Percentiles rank a stretch among this genome's conserved stretches.
phyloP scores from a whole-genome alignment of 768 basidiomycete genomes.

The Suillus occidentalis region DNA sequence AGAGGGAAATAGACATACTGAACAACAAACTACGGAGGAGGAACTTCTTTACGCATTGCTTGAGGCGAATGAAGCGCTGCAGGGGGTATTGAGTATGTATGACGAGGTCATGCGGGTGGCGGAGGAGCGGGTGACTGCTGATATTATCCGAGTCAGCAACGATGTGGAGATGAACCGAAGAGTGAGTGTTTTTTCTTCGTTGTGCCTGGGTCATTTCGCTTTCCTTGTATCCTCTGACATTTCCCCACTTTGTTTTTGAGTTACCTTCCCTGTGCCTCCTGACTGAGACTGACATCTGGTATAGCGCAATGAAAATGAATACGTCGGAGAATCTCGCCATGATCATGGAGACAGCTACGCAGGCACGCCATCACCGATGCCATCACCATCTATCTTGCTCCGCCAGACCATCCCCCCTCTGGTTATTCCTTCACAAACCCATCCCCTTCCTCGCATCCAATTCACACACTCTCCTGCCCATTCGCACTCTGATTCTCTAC shows the following conservation, averaged over 20 bases:
- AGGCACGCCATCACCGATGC: slow-evolving; percentile 31
- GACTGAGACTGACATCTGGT: not conserved
- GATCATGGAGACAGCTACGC: slow-evolving; percentile 25
- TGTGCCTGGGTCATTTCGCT: slow-evolving; percentile 23
- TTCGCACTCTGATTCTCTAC: slow-evolving; percentile 17
- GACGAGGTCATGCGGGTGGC: slow-evolving; percentile 76
- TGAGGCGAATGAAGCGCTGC: slow-evolving; percentile 70
- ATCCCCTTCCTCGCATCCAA: slow-evolving; percentile 41
- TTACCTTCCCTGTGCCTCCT: not conserved
- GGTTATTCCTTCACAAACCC: slow-evolving; percentile 31
- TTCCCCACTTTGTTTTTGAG: slow-evolving; percentile 8
- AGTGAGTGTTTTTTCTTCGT: slow-evolving; percentile 41
- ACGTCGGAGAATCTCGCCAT: slow-evolving; percentile 19
- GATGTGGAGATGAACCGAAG: slow-evolving; percentile 65
- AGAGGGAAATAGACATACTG: slow-evolving; percentile 16
- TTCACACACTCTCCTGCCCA: slow-evolving; percentile 22
- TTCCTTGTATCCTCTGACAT: slow-evolving; percentile 14
- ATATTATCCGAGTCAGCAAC: slow-evolving; percentile 55
- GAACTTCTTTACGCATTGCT: slow-evolving; percentile 71
- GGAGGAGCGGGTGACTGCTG: slow-evolving; percentile 52
- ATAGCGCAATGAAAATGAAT: slow-evolving; percentile 28
- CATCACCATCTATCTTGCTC: slow-evolving; percentile 25
- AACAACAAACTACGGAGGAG: slow-evolving; percentile 69
- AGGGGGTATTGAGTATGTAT: slow-evolving; percentile 68
- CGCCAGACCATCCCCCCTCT: slow-evolving; percentile 32